Evolutionary conservation across 768 basidiomycete species (phyloP).

Genomic region (Naganishia vishniacii): DNA sequence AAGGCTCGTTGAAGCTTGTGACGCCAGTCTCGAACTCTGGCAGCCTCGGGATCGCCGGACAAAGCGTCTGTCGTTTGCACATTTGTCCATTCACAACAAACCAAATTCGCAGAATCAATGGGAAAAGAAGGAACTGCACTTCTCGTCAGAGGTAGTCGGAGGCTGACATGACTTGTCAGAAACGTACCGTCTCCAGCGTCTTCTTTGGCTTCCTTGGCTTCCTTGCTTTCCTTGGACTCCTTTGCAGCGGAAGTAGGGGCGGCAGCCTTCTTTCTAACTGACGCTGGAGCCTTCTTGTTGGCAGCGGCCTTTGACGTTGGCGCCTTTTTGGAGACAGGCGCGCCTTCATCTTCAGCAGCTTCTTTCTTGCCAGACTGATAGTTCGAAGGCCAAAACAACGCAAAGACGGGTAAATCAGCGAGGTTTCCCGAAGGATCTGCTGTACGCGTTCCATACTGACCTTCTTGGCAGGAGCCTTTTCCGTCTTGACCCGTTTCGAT

Average conservation of each 20-base stretch:
- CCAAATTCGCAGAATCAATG: too few relatives aligned
- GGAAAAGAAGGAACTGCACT: not conserved
- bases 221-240: constrained; percentile 26
- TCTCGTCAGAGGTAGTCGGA: not conserved
- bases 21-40: constrained; percentile 81
- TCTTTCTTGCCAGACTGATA: constrained; percentile 15
- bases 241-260: constrained; percentile 17
- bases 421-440: not conserved
- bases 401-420: not conserved
- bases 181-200: constrained; percentile 7
- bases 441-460: constrained; percentile 1
- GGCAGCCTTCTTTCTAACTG: constrained; percentile 14
- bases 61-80: constrained; percentile 1
- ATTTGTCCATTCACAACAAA: too few relatives aligned
- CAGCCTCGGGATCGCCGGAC: constrained; percentile 58
- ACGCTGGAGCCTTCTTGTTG: constrained; percentile 18
- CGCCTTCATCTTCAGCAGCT: not conserved
- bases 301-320: constrained; percentile 8
- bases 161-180: not conserved
- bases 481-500: constrained; percentile 24
- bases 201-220: constrained; percentile 12
- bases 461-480: constrained; percentile 26
- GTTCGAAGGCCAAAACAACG: not conserved
- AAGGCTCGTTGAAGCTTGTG: constrained; percentile 86
- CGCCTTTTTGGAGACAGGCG: constrained; percentile 25